Base-by-base conservation (phyloP, 2,329 filamentous ascomycete genomes). In the Ustulina deusta region DNA sequence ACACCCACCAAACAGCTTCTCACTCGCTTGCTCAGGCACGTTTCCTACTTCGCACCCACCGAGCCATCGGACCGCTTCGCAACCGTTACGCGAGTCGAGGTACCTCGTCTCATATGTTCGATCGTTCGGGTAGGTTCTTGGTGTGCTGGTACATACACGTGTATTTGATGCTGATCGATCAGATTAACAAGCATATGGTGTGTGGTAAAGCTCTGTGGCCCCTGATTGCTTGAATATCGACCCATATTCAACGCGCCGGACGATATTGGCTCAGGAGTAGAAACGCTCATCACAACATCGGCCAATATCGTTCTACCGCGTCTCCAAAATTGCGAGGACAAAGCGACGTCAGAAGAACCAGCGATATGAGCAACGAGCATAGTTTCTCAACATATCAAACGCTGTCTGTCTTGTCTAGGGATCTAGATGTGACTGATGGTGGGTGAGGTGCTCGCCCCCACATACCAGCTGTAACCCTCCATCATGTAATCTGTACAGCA, bases 1-100 rank as follows among this genome's bases (percentile, higher is more conserved):
- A 49, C 64, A 58, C 63, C 64, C 58, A 54, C 56, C 13, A 52
- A 34, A 48, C 55, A 56, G 34, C 34, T 55, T 44, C 32, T 54
- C 49, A 27, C 42, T 58, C 52, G 52, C 49, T 58, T 54, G 59
- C 52, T 60, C 65, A 70, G 69, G 66, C 54, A 69, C 66, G 52
- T 70, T 62, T 38, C 52, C 29, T 58, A 34, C 48, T 51, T 60
- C 54, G 49, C 52, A 61, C 68, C 67, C 57, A 60, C 61, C 56
- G 2, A 60, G 55, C 51, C 29, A 65, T 42, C 54, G 62, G 51
- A 55, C 65, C 48, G 58, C 42, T 36, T 60, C 63, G 40, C 56
- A 25, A 13, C 68, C 68, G 61, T 68, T 67, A 67, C 52, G 64
- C 57, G 13, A 62, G 42, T 48, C 40, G 52, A 60, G 61, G 52